Conservation (phyloP, 1,284 basidiomycete species). For the Moesziomyces parantarcticus region DNA sequence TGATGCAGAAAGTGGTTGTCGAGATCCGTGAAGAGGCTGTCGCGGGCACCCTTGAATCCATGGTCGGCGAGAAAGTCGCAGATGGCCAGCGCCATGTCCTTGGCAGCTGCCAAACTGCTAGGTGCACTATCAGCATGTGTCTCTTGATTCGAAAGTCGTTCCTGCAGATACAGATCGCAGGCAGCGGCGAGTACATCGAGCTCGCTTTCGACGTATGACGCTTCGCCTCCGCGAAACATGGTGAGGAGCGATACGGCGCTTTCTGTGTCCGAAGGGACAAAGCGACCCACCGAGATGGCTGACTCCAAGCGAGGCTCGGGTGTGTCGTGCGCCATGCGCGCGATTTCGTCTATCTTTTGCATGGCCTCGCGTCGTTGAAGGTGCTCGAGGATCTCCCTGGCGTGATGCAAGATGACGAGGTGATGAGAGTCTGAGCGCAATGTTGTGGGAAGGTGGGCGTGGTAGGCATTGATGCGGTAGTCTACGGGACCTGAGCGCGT, state of each 20-base stretch:
- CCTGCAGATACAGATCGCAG: constrained; percentile 48
- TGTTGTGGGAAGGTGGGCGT: constrained; percentile 32
- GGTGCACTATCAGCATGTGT: no score
- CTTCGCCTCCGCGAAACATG: constrained; percentile 50
- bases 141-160: constrained; percentile 7
- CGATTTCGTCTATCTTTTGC: constrained; percentile 13
- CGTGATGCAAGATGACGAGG: constrained; percentile 36
- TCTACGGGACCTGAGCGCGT: background rate
- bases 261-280: constrained; percentile 20
- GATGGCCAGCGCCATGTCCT: constrained; percentile 32
- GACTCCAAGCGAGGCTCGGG: background rate
- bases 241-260: constrained; percentile 32
- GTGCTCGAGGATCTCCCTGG: constrained; percentile 50
- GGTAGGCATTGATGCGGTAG: constrained; percentile 38
- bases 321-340: background rate
- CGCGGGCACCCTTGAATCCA: constrained; percentile 34
- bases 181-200: constrained; percentile 44
- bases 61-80: constrained; percentile 43
- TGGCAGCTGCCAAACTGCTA: constrained; percentile 2
- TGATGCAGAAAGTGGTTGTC: constrained; percentile 52
- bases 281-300: background rate
- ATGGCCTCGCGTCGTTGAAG: constrained; percentile 50
- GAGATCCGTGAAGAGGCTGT: constrained; percentile 33
- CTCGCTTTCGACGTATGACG: constrained; percentile 22
- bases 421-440: constrained; percentile 45